These are phyloP conservation scores for Herpetomonas samuelpessoai DNA, from an alignment of 208 protist species.

Conservation along the genomic window DNA sequence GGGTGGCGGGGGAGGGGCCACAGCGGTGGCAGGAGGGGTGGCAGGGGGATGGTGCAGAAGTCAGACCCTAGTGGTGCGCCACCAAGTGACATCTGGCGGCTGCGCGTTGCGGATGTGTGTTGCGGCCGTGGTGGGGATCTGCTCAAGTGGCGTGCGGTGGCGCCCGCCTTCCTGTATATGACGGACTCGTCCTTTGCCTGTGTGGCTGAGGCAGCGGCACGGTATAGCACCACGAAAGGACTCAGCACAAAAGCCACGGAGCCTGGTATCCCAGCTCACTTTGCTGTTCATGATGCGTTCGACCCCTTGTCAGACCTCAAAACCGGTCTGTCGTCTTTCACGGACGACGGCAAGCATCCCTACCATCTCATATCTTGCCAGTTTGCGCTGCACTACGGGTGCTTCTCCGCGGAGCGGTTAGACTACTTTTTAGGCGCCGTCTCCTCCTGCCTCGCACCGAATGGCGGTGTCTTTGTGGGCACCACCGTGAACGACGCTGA, in stretches of 20 bases:
- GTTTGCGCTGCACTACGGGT: slow-evolving; percentile 87
- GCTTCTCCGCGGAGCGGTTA: slow-evolving; percentile 28
- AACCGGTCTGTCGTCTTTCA: slow-evolving; percentile 16
- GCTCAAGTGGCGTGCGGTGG: slow-evolving; percentile 64
- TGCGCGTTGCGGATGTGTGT: slow-evolving; percentile 62
- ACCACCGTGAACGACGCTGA: slow-evolving; percentile 69
- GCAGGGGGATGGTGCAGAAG: too few relatives aligned
- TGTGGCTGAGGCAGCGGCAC: slow-evolving; percentile 65
- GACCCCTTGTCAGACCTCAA: slow-evolving; percentile 25
- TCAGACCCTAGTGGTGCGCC: slow-evolving; percentile 3
- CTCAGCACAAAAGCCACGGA: slow-evolving; percentile 51
- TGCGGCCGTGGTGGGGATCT: slow-evolving; percentile 76
- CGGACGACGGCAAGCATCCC: slow-evolving; percentile 1
- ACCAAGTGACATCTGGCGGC: background rate
- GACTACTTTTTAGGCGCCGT: slow-evolving; percentile 49
- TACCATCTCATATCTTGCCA: slow-evolving; percentile 74
- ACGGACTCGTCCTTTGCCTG: slow-evolving; percentile 63
- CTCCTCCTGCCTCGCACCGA: slow-evolving; percentile 26
- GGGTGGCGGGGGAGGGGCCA: background rate
- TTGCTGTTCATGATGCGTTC: slow-evolving; percentile 70
- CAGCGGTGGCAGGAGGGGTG: too few relatives aligned
- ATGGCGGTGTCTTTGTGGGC: slow-evolving; percentile 65
- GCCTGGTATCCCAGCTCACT: slow-evolving; percentile 53
- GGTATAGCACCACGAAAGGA: slow-evolving; percentile 62
- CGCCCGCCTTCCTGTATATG: slow-evolving; percentile 57